A percentile compares a stretch with the other conserved stretches of the same genome.
Conservation (phyloP, 768 basidiomycete genomes). For the Kwoniella dejecticola region DNA sequence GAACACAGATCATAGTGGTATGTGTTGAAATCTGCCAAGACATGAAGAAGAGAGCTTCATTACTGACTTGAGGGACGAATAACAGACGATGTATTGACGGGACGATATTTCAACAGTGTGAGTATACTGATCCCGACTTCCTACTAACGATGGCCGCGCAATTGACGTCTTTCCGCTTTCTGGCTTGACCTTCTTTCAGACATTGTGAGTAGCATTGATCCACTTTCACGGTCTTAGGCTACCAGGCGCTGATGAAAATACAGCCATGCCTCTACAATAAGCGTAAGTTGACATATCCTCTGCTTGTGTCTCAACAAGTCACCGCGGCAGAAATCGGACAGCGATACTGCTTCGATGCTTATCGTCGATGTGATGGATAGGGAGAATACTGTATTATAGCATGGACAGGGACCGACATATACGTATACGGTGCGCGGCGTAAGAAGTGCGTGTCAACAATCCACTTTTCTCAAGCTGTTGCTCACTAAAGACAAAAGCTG, state of each 20-base stretch:
- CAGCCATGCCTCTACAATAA: slow-evolving; percentile 30
- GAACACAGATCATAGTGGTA: slow-evolving; percentile 26
- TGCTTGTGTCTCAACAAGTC: background rate
- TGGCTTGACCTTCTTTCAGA: too few species aligned
- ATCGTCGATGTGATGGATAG: too few species aligned
- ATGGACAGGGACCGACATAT: slow-evolving; percentile 44
- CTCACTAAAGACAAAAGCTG: too few species aligned
- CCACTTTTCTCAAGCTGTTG: background rate
- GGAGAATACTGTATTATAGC: slow-evolving; percentile 38
- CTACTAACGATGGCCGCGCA: too few species aligned
- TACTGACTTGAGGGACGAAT: background rate
- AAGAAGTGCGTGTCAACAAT: slow-evolving; percentile 33
- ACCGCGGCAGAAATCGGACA: too few species aligned
- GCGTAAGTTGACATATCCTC: slow-evolving; percentile 20
- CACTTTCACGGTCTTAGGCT: background rate
- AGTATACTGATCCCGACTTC: slow-evolving; percentile 1
- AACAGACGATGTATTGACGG: slow-evolving; percentile 10
- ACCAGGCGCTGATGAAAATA: slow-evolving; percentile 5
- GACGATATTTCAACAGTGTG: slow-evolving; percentile 21
- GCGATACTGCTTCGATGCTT: too few species aligned
- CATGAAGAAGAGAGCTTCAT: too few species aligned
- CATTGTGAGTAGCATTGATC: background rate
- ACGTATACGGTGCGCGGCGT: slow-evolving; percentile 40
- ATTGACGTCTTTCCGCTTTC: too few species aligned
- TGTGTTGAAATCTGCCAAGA: background rate